Base-by-base conservation (phyloP, 148 eudicot species). In the Vaccinium darrowii region DNA sequence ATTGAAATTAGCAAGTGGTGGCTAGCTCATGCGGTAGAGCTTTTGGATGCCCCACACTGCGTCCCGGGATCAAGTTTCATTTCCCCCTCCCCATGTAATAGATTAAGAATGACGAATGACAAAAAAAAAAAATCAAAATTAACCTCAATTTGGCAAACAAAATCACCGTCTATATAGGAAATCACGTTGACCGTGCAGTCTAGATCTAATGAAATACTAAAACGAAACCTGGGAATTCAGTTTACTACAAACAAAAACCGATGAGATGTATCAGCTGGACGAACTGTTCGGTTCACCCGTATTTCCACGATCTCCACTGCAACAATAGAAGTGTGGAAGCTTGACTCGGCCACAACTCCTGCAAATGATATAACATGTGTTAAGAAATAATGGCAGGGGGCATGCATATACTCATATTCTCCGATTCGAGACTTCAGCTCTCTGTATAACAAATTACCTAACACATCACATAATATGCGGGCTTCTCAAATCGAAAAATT, bases 321-420 rank as follows among this genome's bases (percentile, higher is more conserved):
- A 94, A 84, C 98, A 94, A 89, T 88, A 93, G 91, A 93, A 94
- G 86, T 94, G 98, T 52, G 95, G 96, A 85, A 95, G 89, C 86
- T 93, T 95, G 56, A 93, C 95, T 58, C 92, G 91, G 76, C 98
- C 95, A 57, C 98, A 94, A 23, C 88, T 83, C 92, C 98, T 95
- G 93, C 52, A 85, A 72, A 73, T n/a, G 3, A 63, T 25, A 12
- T 0, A 69, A 39, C 10, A 80, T 13, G 19, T 47, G 58, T 14
- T 47, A 23, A 27, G 27, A 27, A 27, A 27, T 27, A 27, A 27
- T 27, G 27, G 27, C 27, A 27, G 27, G 27, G 27, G 27, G 27
- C 27, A 27, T 27, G 27, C 27, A 27, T 27, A 27, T 27, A 27
- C 27, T 27, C 27, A 27, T 27, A 27, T 27, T 23, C 82, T 16